Evolutionary conservation across 768 basidiomycete genomes (phyloP), one percentile per base, ranked within the genome.

Genomic region (Crucibulum laeve): DNA sequence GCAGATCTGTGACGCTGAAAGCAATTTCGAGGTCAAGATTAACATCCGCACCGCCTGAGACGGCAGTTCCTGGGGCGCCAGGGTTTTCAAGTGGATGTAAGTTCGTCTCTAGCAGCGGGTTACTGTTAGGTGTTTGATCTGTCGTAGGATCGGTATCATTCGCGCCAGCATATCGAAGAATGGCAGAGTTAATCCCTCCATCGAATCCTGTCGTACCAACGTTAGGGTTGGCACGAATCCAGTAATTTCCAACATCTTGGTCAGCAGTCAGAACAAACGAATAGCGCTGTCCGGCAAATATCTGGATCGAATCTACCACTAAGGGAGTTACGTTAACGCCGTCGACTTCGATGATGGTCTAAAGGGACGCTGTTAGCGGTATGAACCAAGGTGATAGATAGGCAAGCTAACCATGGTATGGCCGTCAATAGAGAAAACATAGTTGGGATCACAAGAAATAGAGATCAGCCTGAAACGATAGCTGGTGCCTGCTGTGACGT

Each of bases 311-410:
- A 41, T 75, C 69, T 2, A 72, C 67, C 0, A 40, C 43, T 8
- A 67, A 44, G 0, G 77, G 73, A 21, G 63, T 36, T 7, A 63
- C 57, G 40, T 65, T 66, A 36, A 61, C 46, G 6, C 69, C 70
- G 32, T 77, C 76, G 1, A 63, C 71, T 54, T 77, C 76, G 35
- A 76, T 76, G 46, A 77, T 52, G 0, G 67, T 74, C 35, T 36
- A n/a, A n/a, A n/a, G n/a, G 60, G 17, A 77, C 56, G 19, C 75
- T 73, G 30, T 55, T 57, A 50, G 76, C 74, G 1, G 59, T 33
- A 39, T 76, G 73, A 70, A 11, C 11, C 14, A 41, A 28, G 8
- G 8, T 10, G 11, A 18, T 36, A 13, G 35, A 13, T 13, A 19
- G 8, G 1, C 8, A 18, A 13, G 35, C 8, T 36, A 13, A 36